Base-by-base conservation (phyloP, 176 grass and related monocot species). In the Neostapfia colusana region DNA sequence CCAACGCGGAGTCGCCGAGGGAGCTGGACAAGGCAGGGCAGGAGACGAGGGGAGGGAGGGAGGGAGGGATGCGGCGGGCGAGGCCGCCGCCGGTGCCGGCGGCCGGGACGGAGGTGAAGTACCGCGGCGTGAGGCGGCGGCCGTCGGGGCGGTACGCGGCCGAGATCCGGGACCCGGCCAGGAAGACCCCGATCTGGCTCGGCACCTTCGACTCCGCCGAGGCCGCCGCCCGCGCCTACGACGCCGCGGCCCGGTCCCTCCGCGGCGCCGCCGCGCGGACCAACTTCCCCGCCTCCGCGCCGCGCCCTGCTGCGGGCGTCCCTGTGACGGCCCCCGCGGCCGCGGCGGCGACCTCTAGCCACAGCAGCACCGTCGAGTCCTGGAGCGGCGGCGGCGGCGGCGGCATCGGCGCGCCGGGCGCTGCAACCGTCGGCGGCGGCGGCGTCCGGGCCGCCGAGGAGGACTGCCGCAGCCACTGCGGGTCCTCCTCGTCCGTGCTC, bases 311-410 rank as follows among this genome's bases (percentile, higher is more conserved):
- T 17, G 31, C 31, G 3, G 31, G 31, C 25, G 54, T 79, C 4
- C 18, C 15, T 5, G 65, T 31, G 1, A 31, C 31, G 31, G 31
- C 31, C 31, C 31, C 79, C 38, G 2, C 42, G 0, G 55, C 70
- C 23, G 46, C 58, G 1, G 75, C 55, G 12, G 88, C 81, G 16
- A 84, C 92, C 4, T 92, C 89, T 1, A 92, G 92, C 69, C 92
- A 85, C 69, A 95, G 92, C 67, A 95, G 92, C 86, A 95, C 92
- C 13, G 84, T 95, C 23, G 89, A 95, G 59, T 95, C 92, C 21
- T 89, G 85, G 69, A 87, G 82, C 59, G 90, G 89, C 23, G 49
- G n/a, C n/a, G n/a, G n/a, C n/a, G n/a, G 45, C 39, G 64, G 34
- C 11, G 14, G 48, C 48, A 20, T 51, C 48, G 64, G 31, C 1